Conservation (phyloP, 2,329 filamentous ascomycete species). For the Chlorencoelia australis region DNA sequence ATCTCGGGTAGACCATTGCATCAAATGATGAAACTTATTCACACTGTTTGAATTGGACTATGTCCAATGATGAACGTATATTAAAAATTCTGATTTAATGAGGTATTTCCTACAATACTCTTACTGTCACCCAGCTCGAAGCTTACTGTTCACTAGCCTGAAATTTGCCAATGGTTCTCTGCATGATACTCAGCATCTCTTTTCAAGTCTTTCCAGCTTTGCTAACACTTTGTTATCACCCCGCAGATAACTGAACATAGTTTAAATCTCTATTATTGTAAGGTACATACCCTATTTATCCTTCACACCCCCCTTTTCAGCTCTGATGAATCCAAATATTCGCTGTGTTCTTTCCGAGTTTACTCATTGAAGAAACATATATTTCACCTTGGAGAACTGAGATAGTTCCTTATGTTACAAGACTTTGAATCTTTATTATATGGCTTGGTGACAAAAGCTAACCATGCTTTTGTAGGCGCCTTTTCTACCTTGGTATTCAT, state of each 20-base stretch:
- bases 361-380: constrained; percentile 28
- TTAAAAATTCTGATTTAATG: constrained; percentile 38
- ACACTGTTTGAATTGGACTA: constrained; percentile 33
- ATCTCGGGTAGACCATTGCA: constrained; percentile 15
- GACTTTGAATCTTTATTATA: too few relatives aligned
- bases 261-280: constrained; percentile 5
- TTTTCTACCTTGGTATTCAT: too few relatives aligned
- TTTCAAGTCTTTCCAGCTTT: too few relatives aligned
- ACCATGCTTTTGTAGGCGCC: too few relatives aligned
- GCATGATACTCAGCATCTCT: constrained; percentile 4
- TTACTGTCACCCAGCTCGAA: neutral
- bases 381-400: constrained; percentile 33
- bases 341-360: constrained; percentile 28
- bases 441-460: too few relatives aligned
- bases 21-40: constrained; percentile 34
- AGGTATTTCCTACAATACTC: constrained; percentile 24
- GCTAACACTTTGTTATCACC: constrained; percentile 16
- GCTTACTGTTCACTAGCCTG: constrained; percentile 19
- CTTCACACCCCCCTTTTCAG: constrained; percentile 3
- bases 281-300: constrained; percentile 2
- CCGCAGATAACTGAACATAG: constrained; percentile 13
- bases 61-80: constrained; percentile 28
- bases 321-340: constrained; percentile 29
- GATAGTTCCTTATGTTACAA: too few relatives aligned
- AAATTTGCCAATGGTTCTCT: constrained; percentile 24